Evolutionary conservation across 768 basidiomycete species (phyloP).

Genomic region (Mycena albidolilacea): DNA sequence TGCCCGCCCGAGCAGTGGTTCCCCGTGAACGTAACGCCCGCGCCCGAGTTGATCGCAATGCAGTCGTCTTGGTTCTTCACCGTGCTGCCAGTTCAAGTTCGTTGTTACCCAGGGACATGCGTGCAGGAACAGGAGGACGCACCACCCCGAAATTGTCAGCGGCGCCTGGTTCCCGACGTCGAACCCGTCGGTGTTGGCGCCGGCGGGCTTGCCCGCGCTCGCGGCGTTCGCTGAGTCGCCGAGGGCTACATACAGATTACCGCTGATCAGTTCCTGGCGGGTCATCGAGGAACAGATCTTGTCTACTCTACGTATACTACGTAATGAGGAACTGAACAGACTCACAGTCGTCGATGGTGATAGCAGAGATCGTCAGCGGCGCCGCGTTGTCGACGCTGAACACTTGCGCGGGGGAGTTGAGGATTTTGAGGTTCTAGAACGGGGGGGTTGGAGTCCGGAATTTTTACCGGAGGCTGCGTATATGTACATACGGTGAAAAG

Average conservation of each 20-base stretch:
- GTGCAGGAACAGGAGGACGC: neutral
- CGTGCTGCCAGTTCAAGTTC: slow-evolving; percentile 37
- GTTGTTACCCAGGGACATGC: too few species aligned
- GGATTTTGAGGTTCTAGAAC: slow-evolving; percentile 55
- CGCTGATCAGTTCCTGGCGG: neutral
- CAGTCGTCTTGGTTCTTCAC: slow-evolving; percentile 72
- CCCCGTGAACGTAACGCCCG: slow-evolving; percentile 62
- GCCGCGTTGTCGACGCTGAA: slow-evolving; percentile 57
- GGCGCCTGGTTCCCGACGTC: slow-evolving; percentile 48
- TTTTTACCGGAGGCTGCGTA: neutral
- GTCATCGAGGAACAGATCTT: neutral
- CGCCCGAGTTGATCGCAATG: slow-evolving; percentile 64
- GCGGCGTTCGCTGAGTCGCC: slow-evolving; percentile 67
- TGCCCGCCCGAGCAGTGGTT: slow-evolving; percentile 75
- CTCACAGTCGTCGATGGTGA: slow-evolving; percentile 73
- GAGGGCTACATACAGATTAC: slow-evolving; percentile 53
- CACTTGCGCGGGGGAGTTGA: slow-evolving; percentile 58
- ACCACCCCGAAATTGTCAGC: slow-evolving; percentile 13
- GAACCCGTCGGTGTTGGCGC: slow-evolving; percentile 67
- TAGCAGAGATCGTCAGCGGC: slow-evolving; percentile 57
- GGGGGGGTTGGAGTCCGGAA: slow-evolving; percentile 17
- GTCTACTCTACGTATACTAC: neutral
- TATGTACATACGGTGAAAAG: slow-evolving; percentile 47
- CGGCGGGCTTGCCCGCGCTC: slow-evolving; percentile 63
- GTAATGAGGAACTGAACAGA: neutral